Conservation (phyloP, 805 yeast genomes). For the Yamadazyma scolyti region DNA sequence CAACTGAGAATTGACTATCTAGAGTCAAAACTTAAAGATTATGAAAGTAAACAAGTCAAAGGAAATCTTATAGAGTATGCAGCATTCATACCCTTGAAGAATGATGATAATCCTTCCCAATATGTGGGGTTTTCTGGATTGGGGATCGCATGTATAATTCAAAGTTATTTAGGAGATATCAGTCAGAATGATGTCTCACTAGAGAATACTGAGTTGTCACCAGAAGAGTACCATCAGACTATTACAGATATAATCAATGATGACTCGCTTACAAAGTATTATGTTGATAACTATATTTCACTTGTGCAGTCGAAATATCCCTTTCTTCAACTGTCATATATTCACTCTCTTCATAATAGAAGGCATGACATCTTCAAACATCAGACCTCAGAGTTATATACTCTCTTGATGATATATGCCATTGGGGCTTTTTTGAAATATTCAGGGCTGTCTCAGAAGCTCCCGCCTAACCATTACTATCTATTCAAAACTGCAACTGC, state of each 20-base stretch:
- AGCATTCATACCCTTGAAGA: constrained; percentile 8
- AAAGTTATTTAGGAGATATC: constrained; percentile 3
- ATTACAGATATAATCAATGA: constrained; percentile 1
- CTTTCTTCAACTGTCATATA: constrained; percentile 1
- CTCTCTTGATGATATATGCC: constrained; percentile 8
- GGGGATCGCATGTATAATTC: constrained; percentile 5
- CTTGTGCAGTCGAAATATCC: constrained; percentile 6
- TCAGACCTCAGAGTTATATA: constrained; percentile 1
- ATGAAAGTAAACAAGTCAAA: not conserved
- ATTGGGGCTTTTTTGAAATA: constrained; percentile 6
- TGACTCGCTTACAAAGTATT: constrained; percentile 1
- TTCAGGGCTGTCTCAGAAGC: not conserved
- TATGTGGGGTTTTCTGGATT: constrained; percentile 7
- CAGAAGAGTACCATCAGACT: constrained; percentile 1
- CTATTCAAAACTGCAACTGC: constrained; percentile 3
- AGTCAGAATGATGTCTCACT: not conserved
- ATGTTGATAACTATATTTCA: constrained; percentile 4
- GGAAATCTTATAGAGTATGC: constrained; percentile 6
- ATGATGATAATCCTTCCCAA: constrained; percentile 3
- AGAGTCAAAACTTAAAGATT: not conserved
- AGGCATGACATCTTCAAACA: not conserved
- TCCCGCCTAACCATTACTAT: constrained; percentile 1
- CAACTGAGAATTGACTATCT: constrained; percentile 1
- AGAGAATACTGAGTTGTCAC: not conserved
- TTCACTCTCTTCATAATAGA: constrained; percentile 3